Conservation (phyloP, 2,329 filamentous ascomycete species). For the Arthrocladium fulminans region DNA sequence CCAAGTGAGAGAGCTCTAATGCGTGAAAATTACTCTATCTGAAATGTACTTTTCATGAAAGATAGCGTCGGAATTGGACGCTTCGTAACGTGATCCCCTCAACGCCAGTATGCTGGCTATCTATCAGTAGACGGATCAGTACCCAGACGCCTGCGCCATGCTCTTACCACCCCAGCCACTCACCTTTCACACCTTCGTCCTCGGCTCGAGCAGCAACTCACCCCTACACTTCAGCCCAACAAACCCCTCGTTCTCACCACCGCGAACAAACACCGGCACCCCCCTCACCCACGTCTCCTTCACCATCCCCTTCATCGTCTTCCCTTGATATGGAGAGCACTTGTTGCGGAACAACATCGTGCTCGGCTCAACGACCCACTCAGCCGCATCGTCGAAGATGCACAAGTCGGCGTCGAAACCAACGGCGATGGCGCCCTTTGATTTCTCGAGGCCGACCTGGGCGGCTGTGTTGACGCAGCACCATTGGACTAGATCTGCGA, state of each 20-base stretch:
- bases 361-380: constrained; percentile 62
- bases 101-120: background rate
- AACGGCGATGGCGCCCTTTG: constrained; percentile 70
- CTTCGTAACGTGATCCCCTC: too few species aligned
- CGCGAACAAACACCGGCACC: constrained; percentile 61
- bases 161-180: constrained; percentile 20
- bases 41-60: background rate
- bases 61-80: too few species aligned
- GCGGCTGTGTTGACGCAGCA: constrained; percentile 78
- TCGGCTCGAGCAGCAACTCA: constrained; percentile 32
- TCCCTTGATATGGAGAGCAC: constrained; percentile 82
- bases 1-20: too few species aligned
- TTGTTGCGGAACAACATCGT: constrained; percentile 95
- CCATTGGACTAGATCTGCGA: constrained; percentile 74
- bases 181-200: constrained; percentile 17
- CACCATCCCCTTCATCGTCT: constrained; percentile 67
- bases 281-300: constrained; percentile 80
- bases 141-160: constrained; percentile 11
- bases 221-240: constrained; percentile 29
- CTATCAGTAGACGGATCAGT: background rate
- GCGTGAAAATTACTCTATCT: too few species aligned
- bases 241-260: constrained; percentile 41
- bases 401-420: constrained; percentile 88
- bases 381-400: constrained; percentile 77
- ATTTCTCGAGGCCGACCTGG: constrained; percentile 74